Evolutionary conservation across 2,329 filamentous ascomycete species (phyloP), one percentile per base, ranked within the genome.

Genomic region (Fusarium nurragi): DNA sequence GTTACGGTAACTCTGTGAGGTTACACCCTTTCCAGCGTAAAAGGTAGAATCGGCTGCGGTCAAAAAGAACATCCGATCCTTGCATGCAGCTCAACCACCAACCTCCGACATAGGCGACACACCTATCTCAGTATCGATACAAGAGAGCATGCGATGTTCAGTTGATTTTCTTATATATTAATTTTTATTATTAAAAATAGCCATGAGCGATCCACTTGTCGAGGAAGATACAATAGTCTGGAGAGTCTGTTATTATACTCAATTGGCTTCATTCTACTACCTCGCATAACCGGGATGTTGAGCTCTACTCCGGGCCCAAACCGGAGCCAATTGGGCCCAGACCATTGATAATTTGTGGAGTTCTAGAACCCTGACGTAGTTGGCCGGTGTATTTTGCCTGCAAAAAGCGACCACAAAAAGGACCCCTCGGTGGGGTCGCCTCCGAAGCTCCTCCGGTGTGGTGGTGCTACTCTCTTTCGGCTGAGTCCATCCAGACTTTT

Each of bases 391-490:
- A 65, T 38, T 56, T 53, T 39, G 47, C 51, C 60, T 54, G 57
- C 59, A 65, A 58, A 46, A 43, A 41, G 51, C 54, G 39, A 57
- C 51, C 50, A 61, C 46, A 65, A 65, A 67, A 47, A 47, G 14
- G 51, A 69, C 68, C 70, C 68, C 68, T 68, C 56, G 67, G 69
- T 74, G 73, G 72, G 69, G 68, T 60, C 46, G 21, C 62, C 69
- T 74, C 73, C 73, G 73, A 75, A 65, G 64, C 61, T 51, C 63
- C 68, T 73, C 73, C 73, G 71, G 45, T 47, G 50, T 57, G 45
- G 54, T 56, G 47, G 23, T 47, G 38, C 37, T 54, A 51, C 30
- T 36, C 32, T 48, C 34, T 21, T 47, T 45, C 37, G 47, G 25
- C 50, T 40, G 43, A 46, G 48, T 39, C 26, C 41, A 54, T 56